A percentile compares a stretch with the other conserved stretches of the same genome.
Conservation (phyloP, 1,284 basidiomycete genomes). For the Chiua sp. region DNA sequence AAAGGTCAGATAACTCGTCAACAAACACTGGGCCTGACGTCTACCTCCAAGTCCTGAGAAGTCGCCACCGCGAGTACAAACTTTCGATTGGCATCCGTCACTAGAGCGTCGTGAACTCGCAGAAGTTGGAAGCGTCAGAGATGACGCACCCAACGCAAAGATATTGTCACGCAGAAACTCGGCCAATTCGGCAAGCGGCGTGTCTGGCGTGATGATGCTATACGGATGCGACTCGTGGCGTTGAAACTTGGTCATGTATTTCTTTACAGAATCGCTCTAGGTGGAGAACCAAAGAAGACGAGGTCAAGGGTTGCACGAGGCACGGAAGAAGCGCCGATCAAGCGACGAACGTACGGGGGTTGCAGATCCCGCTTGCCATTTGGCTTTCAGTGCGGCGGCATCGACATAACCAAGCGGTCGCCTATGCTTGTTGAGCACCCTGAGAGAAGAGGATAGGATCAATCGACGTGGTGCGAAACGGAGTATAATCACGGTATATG, state of each 20-base stretch:
- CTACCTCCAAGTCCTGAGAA: constrained; percentile 74
- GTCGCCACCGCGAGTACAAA: constrained; percentile 90
- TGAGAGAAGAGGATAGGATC: constrained; percentile 37
- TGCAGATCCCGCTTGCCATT: constrained; percentile 77
- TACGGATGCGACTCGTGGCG: constrained; percentile 71
- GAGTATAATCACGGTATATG: constrained; percentile 76
- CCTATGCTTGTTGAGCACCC: constrained; percentile 75
- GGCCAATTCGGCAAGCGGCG: constrained; percentile 79
- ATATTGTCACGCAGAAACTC: constrained; percentile 72
- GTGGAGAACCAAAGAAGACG: background rate
- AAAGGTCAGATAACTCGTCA: constrained; percentile 4
- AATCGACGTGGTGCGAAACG: background rate
- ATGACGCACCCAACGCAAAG: constrained; percentile 74
- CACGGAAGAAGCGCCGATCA: background rate
- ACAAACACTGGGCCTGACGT: constrained; percentile 13
- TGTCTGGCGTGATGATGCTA: constrained; percentile 80
- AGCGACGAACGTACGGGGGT: constrained; percentile 58
- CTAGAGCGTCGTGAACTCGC: constrained; percentile 43
- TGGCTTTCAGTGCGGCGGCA: constrained; percentile 72
- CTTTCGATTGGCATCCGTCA: constrained; percentile 82
- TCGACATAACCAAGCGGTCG: constrained; percentile 86
- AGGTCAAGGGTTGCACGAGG: background rate
- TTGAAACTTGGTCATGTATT: constrained; percentile 81
- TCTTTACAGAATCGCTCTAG: constrained; percentile 66
- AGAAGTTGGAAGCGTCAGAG: background rate